phyloP scores from a whole-genome alignment of 495 filamentous ascomycete genomes.

The Daldinia bambusicola region DNA sequence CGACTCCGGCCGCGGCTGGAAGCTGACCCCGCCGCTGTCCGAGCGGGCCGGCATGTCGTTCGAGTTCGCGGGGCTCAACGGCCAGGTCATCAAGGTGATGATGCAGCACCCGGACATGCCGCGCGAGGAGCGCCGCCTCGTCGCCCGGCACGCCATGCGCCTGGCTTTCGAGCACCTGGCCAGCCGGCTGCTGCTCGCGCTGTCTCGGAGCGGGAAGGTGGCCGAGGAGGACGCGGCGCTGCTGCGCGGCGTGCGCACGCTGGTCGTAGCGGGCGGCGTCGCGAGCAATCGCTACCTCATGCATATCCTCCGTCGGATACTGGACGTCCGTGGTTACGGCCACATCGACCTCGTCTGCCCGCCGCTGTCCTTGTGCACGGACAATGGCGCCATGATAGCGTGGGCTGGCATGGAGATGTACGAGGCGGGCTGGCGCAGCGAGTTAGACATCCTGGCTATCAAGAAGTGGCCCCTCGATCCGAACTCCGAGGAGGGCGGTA shows the following conservation, averaged over 20 bases:
- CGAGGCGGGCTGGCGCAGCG: constrained; percentile 75
- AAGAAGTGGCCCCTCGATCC: constrained; percentile 84
- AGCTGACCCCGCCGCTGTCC: constrained; percentile 50
- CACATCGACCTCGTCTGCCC: constrained; percentile 76
- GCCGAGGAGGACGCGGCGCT: background rate
- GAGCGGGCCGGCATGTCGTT: constrained; percentile 46
- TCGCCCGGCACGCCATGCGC: constrained; percentile 79
- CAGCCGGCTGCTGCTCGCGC: constrained; percentile 72
- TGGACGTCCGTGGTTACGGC: constrained; percentile 71
- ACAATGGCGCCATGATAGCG: constrained; percentile 98
- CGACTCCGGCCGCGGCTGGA: constrained; percentile 44
- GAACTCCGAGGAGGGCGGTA: constrained; percentile 61
- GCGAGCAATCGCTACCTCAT: constrained; percentile 83
- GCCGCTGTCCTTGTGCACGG: constrained; percentile 80
- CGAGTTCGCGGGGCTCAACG: constrained; percentile 54
- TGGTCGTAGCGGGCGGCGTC: constrained; percentile 91
- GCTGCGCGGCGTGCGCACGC: constrained; percentile 56
- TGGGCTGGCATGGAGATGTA: constrained; percentile 96
- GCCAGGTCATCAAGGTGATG: constrained; percentile 43
- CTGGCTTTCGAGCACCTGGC: constrained; percentile 90
- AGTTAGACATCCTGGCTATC: constrained; percentile 66
- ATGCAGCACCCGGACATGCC: constrained; percentile 45
- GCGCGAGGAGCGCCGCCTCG: constrained; percentile 62
- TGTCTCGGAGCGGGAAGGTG: constrained; percentile 47
- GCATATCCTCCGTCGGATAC: constrained; percentile 68